phyloP scores from a whole-genome alignment of 352 stramenopile genomes.

The Phytophthora cactorum region DNA sequence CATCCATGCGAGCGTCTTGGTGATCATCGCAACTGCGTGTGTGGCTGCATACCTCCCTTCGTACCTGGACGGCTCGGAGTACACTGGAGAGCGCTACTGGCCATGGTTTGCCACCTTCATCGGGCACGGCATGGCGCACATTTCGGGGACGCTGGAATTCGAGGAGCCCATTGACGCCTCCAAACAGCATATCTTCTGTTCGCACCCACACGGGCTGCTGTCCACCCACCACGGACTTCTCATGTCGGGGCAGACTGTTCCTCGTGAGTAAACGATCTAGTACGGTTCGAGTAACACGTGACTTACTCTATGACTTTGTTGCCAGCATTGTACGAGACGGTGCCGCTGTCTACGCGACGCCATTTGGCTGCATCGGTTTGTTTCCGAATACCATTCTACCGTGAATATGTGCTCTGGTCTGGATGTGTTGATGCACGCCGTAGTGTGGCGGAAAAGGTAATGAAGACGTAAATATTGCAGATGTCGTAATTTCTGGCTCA shows the following conservation, averaged over 20 bases:
- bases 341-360: constrained; percentile 62
- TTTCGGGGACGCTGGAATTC: constrained; percentile 71
- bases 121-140: constrained; percentile 35
- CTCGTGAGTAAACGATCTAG: constrained; percentile 42
- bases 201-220: constrained; percentile 77
- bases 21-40: constrained; percentile 31
- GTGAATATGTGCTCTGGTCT: constrained; percentile 80
- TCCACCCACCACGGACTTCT: constrained; percentile 76
- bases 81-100: constrained; percentile 64
- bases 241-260: constrained; percentile 61
- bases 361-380: constrained; percentile 79
- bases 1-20: constrained; percentile 19
- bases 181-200: constrained; percentile 83
- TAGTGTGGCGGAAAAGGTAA: constrained; percentile 61
- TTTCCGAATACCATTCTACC: constrained; percentile 79
- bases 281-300: not conserved
- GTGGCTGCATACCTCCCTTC: constrained; percentile 59
- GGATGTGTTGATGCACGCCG: constrained; percentile 78
- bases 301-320: constrained; percentile 5
- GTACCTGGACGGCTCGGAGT: constrained; percentile 63
- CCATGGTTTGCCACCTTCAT: constrained; percentile 58
- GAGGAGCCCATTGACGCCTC: constrained; percentile 62
- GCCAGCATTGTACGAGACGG: constrained; percentile 73
- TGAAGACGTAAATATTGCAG: not conserved
- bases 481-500: constrained; percentile 9